Conservation (phyloP, 306 rosid species). For the Elaeagnus macrophylla region DNA sequence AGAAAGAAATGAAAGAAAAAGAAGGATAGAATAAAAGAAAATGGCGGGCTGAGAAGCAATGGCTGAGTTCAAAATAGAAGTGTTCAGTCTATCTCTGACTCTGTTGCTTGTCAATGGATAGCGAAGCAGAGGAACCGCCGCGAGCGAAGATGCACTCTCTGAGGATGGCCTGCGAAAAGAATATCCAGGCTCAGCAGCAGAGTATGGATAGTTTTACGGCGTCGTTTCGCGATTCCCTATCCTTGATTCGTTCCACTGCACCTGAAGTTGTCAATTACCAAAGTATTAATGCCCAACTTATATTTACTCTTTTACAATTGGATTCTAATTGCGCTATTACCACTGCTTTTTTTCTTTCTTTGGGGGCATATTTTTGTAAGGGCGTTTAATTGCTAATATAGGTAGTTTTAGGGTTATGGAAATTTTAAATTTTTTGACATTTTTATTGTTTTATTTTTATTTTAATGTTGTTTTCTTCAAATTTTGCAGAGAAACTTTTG, state of each 20-base stretch:
- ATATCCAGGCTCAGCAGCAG: slow-evolving; percentile 28
- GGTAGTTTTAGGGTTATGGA: not conserved
- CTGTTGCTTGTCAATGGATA: slow-evolving; percentile 13
- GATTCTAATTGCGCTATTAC: too few species aligned
- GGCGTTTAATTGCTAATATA: not conserved
- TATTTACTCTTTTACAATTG: not conserved
- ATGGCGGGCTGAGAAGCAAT: slow-evolving; percentile 21
- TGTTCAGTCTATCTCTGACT: not conserved
- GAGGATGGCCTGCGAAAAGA: slow-evolving; percentile 34
- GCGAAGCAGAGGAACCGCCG: slow-evolving; percentile 22
- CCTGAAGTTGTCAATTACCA: slow-evolving; percentile 36
- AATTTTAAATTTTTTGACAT: not conserved
- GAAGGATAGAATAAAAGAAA: not conserved
- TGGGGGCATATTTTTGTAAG: too few species aligned
- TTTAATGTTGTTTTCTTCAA: slow-evolving; percentile 1
- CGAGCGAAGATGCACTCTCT: slow-evolving; percentile 33
- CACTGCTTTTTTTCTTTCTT: too few species aligned
- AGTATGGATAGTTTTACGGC: slow-evolving; percentile 27
- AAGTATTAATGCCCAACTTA: slow-evolving; percentile 21
- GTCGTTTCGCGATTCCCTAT: slow-evolving; percentile 31
- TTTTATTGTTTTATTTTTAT: not conserved
- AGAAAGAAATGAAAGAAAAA: not conserved
- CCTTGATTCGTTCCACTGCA: slow-evolving; percentile 26
- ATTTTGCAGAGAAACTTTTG: slow-evolving; percentile 35
- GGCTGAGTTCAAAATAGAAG: not conserved